phyloP scores from a whole-genome alignment of 352 stramenopile species.

The Phytophthora boehmeriae region DNA sequence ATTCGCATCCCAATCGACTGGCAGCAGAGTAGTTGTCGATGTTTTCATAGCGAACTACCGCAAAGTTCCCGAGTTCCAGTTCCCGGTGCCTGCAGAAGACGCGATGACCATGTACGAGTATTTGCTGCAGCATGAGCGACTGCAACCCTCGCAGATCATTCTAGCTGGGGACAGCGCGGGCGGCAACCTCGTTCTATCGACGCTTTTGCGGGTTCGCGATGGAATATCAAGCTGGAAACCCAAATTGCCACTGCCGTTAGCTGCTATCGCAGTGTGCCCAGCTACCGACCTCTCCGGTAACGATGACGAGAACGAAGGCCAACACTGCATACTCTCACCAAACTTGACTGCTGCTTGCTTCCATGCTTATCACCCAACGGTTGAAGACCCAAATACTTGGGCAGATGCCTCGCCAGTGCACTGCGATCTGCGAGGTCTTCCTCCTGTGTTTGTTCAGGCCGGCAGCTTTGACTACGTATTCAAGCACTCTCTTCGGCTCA shows the following conservation, averaged over 20 bases:
- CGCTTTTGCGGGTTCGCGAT: slow-evolving; percentile 21
- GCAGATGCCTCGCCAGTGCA: slow-evolving; percentile 32
- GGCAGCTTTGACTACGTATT: slow-evolving; percentile 23
- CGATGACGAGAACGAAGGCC: slow-evolving; percentile 7
- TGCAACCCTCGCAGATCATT: slow-evolving; percentile 24
- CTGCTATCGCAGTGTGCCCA: slow-evolving; percentile 19
- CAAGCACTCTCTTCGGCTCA: slow-evolving; percentile 14
- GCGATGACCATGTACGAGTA: slow-evolving; percentile 31
- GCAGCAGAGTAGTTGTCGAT: slow-evolving; percentile 16
- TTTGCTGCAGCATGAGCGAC: slow-evolving; percentile 17
- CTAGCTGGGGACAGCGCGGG: slow-evolving; percentile 35
- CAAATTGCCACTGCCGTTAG: slow-evolving; percentile 9
- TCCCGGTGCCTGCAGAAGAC: slow-evolving; percentile 25
- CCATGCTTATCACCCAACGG: slow-evolving; percentile 24
- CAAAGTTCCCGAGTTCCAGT: slow-evolving; percentile 30
- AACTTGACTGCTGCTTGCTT: slow-evolving; percentile 21
- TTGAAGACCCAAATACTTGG: slow-evolving; percentile 29
- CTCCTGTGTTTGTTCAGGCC: slow-evolving; percentile 25
- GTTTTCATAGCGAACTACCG: slow-evolving; percentile 40
- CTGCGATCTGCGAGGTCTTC: slow-evolving; percentile 23
- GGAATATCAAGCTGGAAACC: slow-evolving; percentile 12
- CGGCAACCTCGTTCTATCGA: slow-evolving; percentile 26
- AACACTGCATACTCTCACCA: slow-evolving; percentile 37
- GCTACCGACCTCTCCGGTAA: slow-evolving; percentile 14
- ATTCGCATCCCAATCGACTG: not conserved